Evolutionary conservation across 1,284 basidiomycete species (phyloP).

Genomic region (Calocybe gambosa): DNA sequence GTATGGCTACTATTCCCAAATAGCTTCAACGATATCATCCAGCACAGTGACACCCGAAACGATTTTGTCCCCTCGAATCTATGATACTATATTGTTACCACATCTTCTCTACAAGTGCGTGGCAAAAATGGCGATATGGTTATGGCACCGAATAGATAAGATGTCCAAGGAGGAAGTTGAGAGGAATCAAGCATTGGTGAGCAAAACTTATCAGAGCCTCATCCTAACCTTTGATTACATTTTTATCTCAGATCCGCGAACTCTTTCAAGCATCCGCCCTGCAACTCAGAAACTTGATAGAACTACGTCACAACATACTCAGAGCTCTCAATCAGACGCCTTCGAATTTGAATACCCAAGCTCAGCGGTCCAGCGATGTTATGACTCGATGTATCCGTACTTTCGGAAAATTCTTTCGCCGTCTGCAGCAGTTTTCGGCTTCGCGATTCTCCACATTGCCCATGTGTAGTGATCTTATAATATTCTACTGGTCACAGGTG

Average conservation of each 20-base stretch:
- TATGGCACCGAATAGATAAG: slow-evolving; percentile 55
- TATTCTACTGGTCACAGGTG: slow-evolving; percentile 76
- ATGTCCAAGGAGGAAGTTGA: slow-evolving; percentile 35
- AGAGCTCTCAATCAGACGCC: slow-evolving; percentile 22
- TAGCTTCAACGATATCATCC: slow-evolving; percentile 41
- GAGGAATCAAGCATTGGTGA: slow-evolving; percentile 50
- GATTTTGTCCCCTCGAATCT: slow-evolving; percentile 31
- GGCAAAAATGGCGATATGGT: slow-evolving; percentile 59
- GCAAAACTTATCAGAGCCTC: slow-evolving; percentile 14
- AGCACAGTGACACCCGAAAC: slow-evolving; percentile 31
- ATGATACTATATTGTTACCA: slow-evolving; percentile 52
- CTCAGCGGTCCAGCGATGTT: slow-evolving; percentile 39
- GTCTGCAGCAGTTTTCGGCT: slow-evolving; percentile 58
- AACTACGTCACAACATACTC: slow-evolving; percentile 35
- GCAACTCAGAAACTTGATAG: slow-evolving; percentile 49
- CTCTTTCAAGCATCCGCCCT: slow-evolving; percentile 54
- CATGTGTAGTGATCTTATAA: slow-evolving; percentile 55
- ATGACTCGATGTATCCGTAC: slow-evolving; percentile 61
- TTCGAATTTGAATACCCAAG: slow-evolving; percentile 31
- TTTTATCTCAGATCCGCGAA: slow-evolving; percentile 40
- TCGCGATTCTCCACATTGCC: slow-evolving; percentile 60
- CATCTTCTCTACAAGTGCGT: slow-evolving; percentile 70
- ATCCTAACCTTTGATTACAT: slow-evolving; percentile 5
- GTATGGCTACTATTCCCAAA: slow-evolving; percentile 51
- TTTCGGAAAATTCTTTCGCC: slow-evolving; percentile 74